These are phyloP conservation scores for Planoprotostelium fungivorum DNA, from an alignment of 78 protist species.

Conservation along the genomic window DNA sequence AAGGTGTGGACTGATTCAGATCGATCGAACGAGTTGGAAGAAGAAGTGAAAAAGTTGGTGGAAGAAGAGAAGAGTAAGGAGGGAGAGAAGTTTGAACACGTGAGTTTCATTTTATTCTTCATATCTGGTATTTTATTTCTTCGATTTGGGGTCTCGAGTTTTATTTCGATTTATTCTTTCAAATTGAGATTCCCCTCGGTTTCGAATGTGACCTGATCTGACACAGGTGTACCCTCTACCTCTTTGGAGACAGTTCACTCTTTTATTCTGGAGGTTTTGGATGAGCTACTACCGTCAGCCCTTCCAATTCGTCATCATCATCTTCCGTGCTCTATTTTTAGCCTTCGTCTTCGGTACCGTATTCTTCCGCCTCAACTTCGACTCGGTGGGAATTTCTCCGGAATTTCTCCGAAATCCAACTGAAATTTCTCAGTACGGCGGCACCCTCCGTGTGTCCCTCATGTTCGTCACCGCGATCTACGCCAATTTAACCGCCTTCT, in stretches of 20 bases:
- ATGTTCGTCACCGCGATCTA: neutral
- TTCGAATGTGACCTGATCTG: neutral
- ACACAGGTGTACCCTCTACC: neutral
- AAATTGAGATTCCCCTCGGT: neutral
- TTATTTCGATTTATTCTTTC: too few relatives aligned
- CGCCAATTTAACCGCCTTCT: neutral
- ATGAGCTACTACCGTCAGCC: neutral
- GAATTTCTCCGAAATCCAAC: neutral
- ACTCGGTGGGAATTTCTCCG: neutral
- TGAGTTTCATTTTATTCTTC: too few relatives aligned
- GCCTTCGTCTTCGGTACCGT: neutral
- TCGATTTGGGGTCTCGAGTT: too few relatives aligned
- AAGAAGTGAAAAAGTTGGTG: neutral
- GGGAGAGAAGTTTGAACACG: neutral
- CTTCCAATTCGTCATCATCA: neutral
- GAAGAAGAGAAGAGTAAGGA: neutral
- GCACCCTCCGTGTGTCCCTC: neutral
- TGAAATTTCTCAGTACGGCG: neutral
- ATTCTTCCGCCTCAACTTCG: neutral
- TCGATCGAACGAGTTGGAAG: neutral
- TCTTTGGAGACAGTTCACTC: neutral
- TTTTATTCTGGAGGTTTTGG: neutral
- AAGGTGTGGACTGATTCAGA: conserved; percentile 10
- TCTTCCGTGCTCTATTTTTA: neutral
- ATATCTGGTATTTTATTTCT: too few relatives aligned